Conservation (phyloP, 192 early-diverging fungal species). For the Geranomyces michiganensis region DNA sequence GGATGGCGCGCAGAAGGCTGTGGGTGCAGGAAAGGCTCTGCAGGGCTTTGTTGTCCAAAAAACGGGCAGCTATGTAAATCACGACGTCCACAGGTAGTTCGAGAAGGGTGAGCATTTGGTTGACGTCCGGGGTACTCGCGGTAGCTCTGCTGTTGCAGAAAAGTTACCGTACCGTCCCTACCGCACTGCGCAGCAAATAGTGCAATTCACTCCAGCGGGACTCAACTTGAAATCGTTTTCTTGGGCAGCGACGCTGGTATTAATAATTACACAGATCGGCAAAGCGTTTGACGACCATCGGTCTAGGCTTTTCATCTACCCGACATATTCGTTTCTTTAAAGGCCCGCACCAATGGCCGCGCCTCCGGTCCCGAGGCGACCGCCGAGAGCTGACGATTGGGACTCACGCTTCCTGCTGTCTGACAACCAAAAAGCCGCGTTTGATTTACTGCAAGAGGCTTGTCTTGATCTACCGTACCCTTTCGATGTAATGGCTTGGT, state of each 20-base stretch:
- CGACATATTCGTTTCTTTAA: no score
- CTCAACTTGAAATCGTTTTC: no score
- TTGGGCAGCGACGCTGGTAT: no score
- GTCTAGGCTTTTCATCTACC: no score
- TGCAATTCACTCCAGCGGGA: no score
- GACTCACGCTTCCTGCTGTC: conserved; percentile 16
- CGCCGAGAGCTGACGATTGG: conserved; percentile 35
- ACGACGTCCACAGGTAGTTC: neutral
- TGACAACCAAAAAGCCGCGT: conserved; percentile 21
- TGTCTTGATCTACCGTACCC: neutral
- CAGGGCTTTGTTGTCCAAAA: neutral
- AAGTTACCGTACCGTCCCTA: no score
- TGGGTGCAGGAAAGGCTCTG: neutral
- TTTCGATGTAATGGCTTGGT: neutral
- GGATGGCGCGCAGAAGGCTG: neutral
- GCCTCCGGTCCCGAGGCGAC: neutral
- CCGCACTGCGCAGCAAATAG: no score
- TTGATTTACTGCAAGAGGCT: conserved; percentile 24
- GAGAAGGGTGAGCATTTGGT: conserved; percentile 1
- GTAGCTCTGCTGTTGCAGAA: no score
- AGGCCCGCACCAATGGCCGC: neutral
- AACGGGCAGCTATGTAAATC: neutral
- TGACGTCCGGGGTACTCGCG: no score
- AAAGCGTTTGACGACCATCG: no score
- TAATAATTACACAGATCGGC: no score